phyloP scores from a whole-genome alignment of 441 rosid species.

The Euphorbia corollata region DNA sequence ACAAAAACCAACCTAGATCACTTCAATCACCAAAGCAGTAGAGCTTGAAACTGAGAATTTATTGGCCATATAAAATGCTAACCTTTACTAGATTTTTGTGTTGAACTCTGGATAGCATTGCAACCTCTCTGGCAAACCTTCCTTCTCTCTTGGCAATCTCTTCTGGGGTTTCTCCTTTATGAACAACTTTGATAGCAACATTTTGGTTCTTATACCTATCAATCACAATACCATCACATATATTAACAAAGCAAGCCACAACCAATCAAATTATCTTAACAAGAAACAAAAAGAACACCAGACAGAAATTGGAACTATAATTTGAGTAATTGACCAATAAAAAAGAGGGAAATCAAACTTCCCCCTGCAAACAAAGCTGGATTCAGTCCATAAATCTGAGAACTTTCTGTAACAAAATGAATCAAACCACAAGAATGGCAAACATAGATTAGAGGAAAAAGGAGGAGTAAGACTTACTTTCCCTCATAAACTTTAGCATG shows the following conservation, averaged over 20 bases:
- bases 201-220: slow-evolving; percentile 69
- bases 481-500: slow-evolving; percentile 98
- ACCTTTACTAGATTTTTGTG: slow-evolving; percentile 95
- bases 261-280: no score
- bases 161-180: slow-evolving; percentile 74
- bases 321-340: no score
- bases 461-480: slow-evolving; percentile 56
- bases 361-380: background rate
- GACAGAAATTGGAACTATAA: background rate
- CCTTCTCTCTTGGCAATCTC: slow-evolving; percentile 71
- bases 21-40: background rate
- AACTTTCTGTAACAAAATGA: slow-evolving; percentile 3
- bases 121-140: slow-evolving; percentile 79
- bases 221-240: background rate
- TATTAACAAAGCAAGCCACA: no score
- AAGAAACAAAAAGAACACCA: no score
- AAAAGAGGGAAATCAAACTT: no score
- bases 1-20: slow-evolving; percentile 7
- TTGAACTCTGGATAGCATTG: slow-evolving; percentile 83
- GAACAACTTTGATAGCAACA: slow-evolving; percentile 76
- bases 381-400: slow-evolving; percentile 10
- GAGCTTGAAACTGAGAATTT: background rate
- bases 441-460: background rate
- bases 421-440: slow-evolving; percentile 11
- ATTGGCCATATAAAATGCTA: slow-evolving; percentile 4